Conservation (phyloP, 1,284 basidiomycete genomes). For the Pyrrhoderma lamaoense region DNA sequence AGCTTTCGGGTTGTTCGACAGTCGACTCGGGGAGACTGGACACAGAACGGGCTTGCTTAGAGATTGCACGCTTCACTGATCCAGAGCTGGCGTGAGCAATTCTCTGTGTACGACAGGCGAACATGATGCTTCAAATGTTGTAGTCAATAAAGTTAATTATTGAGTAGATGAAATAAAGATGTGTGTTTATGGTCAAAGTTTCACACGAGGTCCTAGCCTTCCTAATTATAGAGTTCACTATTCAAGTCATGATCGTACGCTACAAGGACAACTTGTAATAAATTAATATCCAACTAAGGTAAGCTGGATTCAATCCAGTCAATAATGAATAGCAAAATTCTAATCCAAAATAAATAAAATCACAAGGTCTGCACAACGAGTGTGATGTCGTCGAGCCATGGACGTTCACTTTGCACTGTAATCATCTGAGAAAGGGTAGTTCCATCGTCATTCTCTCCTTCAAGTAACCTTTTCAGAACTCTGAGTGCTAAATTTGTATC, state of each 20-base stretch:
- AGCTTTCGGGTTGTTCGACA: not conserved
- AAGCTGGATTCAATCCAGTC: too few species aligned
- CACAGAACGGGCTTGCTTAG: not conserved
- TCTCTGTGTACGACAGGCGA: not conserved
- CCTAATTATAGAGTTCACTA: too few species aligned
- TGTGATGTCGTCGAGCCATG: conserved; percentile 28
- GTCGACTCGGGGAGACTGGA: not conserved
- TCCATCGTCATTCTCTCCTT: conserved; percentile 21
- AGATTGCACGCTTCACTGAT: not conserved
- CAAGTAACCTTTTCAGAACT: conserved; percentile 26
- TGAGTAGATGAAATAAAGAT: too few species aligned
- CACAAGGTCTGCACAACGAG: conserved; percentile 21
- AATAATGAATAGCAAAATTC: too few species aligned
- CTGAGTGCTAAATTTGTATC: conserved; percentile 23
- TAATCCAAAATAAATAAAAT: too few species aligned
- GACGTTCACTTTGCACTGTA: conserved; percentile 22
- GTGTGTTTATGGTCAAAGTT: too few species aligned
- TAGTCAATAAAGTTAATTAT: too few species aligned
- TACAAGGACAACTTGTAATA: too few species aligned
- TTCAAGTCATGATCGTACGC: too few species aligned
- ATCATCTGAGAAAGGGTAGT: conserved; percentile 24
- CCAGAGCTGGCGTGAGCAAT: not conserved
- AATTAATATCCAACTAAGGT: too few species aligned
- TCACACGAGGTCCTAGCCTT: too few species aligned
- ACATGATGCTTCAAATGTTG: not conserved